Conservation (phyloP, 176 grass and related monocot species). For the Avena eriantha region DNA sequence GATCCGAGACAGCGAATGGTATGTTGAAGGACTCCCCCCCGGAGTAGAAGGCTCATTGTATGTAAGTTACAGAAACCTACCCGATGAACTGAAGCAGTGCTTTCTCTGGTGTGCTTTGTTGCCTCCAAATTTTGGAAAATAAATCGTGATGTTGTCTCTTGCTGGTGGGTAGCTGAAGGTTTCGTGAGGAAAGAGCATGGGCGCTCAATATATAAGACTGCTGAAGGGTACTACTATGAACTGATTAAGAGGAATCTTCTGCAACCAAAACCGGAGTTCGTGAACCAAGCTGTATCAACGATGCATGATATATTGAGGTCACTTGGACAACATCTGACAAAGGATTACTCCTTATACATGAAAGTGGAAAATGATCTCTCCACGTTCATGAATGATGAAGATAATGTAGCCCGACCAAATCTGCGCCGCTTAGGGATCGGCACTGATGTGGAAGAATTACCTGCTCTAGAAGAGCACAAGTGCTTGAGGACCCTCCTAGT, state of each 20-base stretch:
- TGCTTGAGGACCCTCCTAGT: constrained; percentile 23
- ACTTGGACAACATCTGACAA: constrained; percentile 40
- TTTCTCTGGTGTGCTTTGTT: constrained; percentile 53
- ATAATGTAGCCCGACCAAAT: background rate
- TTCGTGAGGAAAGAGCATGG: constrained; percentile 30
- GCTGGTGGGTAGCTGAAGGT: constrained; percentile 51
- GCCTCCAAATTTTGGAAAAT: constrained; percentile 28
- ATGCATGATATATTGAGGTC: constrained; percentile 46
- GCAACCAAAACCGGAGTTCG: background rate
- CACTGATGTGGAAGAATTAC: background rate
- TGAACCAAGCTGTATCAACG: background rate
- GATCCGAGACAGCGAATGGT: constrained; percentile 39
- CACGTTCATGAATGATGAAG: no score
- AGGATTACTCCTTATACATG: background rate
- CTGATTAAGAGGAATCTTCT: constrained; percentile 46
- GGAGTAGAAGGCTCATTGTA: constrained; percentile 32
- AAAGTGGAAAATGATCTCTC: background rate
- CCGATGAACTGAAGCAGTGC: constrained; percentile 48
- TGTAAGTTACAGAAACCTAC: constrained; percentile 54
- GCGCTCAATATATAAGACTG: background rate
- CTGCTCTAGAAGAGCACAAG: background rate
- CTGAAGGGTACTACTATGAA: constrained; percentile 47
- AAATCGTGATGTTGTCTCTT: background rate
- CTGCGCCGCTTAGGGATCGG: background rate
- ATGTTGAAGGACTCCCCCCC: background rate